A percentile compares a stretch with the other conserved stretches of the same genome.
Conservation (phyloP, 2,329 filamentous ascomycete species). For the Didymella segeticola region DNA sequence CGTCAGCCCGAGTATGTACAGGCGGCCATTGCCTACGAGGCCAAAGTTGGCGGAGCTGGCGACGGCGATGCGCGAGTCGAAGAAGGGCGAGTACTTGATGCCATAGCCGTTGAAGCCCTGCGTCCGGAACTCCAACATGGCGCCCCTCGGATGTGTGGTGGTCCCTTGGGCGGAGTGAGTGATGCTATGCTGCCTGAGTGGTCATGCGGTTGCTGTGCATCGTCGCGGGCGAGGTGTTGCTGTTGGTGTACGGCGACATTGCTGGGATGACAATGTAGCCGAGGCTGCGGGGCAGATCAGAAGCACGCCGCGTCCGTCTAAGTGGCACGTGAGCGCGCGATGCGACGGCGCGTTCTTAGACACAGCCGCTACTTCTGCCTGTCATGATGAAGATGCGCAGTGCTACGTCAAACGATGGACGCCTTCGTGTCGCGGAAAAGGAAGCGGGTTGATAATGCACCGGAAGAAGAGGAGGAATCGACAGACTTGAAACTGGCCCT, state of each 20-base stretch:
- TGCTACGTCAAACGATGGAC: slow-evolving; percentile 37
- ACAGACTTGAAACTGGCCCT: slow-evolving; percentile 91
- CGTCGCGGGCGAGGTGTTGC: slow-evolving; percentile 22
- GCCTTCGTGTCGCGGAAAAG: slow-evolving; percentile 49
- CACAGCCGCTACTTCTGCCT: background rate
- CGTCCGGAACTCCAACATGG: slow-evolving; percentile 97
- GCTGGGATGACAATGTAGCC: slow-evolving; percentile 30
- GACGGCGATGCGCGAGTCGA: slow-evolving; percentile 91
- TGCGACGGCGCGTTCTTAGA: slow-evolving; percentile 14
- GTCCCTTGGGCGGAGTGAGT: background rate
- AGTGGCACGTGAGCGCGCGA: slow-evolving; percentile 25
- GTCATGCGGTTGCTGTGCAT: slow-evolving; percentile 15
- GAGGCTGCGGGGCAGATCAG: slow-evolving; percentile 34
- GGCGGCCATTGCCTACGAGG: slow-evolving; percentile 90
- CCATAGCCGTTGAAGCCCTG: slow-evolving; percentile 94
- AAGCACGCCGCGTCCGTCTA: slow-evolving; percentile 1
- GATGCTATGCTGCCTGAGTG: slow-evolving; percentile 24
- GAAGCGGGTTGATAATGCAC: slow-evolving; percentile 27
- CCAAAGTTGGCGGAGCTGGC: slow-evolving; percentile 94
- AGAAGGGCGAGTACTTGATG: slow-evolving; percentile 98
- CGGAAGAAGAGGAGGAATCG: slow-evolving; percentile 67
- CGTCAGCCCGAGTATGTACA: slow-evolving; percentile 85
- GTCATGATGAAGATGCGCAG: background rate
- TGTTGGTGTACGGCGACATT: slow-evolving; percentile 26
- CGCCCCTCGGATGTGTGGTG: too few species aligned